Evolutionary conservation across 1,284 basidiomycete species (phyloP).

Genomic region (Apiotrichum brassicae): DNA sequence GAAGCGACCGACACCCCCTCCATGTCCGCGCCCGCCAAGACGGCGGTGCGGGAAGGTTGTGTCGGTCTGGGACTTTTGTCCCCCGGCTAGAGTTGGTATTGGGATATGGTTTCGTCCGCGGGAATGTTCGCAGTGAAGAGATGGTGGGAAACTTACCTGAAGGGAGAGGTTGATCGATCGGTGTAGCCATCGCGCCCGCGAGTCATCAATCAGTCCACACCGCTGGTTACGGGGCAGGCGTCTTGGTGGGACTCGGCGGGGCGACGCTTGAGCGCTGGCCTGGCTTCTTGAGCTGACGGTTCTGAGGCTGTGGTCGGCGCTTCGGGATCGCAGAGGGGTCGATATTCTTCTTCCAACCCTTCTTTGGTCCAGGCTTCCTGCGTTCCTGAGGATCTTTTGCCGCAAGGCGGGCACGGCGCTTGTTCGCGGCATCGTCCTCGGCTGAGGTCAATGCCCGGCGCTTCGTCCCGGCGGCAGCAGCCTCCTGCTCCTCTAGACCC

Average conservation of each 20-base stretch:
- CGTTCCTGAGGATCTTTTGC: constrained; percentile 28
- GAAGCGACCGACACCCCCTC: constrained; percentile 27
- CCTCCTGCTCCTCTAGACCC: constrained; percentile 24
- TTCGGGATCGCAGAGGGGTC: constrained; percentile 17
- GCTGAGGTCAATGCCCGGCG: constrained; percentile 2
- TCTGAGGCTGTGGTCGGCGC: neutral
- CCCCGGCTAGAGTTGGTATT: constrained; percentile 22
- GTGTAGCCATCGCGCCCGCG: too few relatives aligned
- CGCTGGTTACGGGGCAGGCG: neutral
- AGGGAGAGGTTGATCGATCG: too few relatives aligned
- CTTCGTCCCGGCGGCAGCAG: constrained; percentile 2
- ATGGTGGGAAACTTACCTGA: too few relatives aligned
- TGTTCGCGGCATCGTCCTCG: constrained; percentile 8
- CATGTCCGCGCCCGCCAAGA: constrained; percentile 23
- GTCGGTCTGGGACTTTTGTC: constrained; percentile 11
- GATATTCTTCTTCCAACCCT: constrained; percentile 35
- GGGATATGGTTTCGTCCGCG: constrained; percentile 21
- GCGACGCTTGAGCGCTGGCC: constrained; percentile 2
- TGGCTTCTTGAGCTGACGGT: constrained; percentile 9
- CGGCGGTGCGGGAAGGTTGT: constrained; percentile 23
- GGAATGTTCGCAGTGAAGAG: neutral
- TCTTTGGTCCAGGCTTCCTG: constrained; percentile 41
- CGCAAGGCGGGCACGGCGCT: constrained; percentile 14
- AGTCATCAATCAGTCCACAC: neutral
- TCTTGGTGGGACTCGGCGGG: constrained; percentile 11